Percentiles rank a stretch among this genome's conserved stretches.
These are phyloP conservation scores for Nakazawaea pomicola DNA, from an alignment of 805 yeast species.

Conservation along the genomic window DNA sequence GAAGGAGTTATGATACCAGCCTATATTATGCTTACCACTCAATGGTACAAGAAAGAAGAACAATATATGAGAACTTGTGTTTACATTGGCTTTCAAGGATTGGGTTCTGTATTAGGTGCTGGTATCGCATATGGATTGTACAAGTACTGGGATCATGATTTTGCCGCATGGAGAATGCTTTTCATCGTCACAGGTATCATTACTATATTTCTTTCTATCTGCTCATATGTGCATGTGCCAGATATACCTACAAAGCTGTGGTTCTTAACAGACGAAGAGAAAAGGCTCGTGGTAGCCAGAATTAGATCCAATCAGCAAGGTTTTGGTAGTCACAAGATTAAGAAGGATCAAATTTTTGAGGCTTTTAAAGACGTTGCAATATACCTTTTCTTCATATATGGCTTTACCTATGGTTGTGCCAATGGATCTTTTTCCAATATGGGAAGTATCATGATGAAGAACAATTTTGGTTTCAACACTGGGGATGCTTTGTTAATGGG, in stretches of 20 bases:
- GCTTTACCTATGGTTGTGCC: slow-evolving; percentile 43
- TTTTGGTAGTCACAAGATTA: slow-evolving; percentile 34
- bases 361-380: slow-evolving; percentile 41
- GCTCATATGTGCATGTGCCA: slow-evolving; percentile 47
- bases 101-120: slow-evolving; percentile 45
- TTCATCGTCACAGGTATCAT: slow-evolving; percentile 59
- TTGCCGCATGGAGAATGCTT: slow-evolving; percentile 55
- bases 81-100: slow-evolving; percentile 41
- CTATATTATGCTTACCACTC: slow-evolving; percentile 49
- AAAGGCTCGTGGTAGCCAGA: slow-evolving; percentile 42
- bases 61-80: slow-evolving; percentile 34
- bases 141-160: slow-evolving; percentile 31
- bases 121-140: slow-evolving; percentile 52
- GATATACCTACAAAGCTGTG: slow-evolving; percentile 46
- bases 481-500: slow-evolving; percentile 27
- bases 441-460: slow-evolving; percentile 33
- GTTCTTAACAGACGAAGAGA: slow-evolving; percentile 40
- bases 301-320: slow-evolving; percentile 43
- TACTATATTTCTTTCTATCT: slow-evolving; percentile 45
- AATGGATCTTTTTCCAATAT: slow-evolving; percentile 51
- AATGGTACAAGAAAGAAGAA: slow-evolving; percentile 50
- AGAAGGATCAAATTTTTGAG: slow-evolving; percentile 32
- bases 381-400: slow-evolving; percentile 38
- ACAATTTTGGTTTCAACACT: slow-evolving; percentile 28
- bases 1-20: slow-evolving; percentile 50